phyloP scores from a whole-genome alignment of 192 early-diverging fungal species.

The Dispira simplex region DNA sequence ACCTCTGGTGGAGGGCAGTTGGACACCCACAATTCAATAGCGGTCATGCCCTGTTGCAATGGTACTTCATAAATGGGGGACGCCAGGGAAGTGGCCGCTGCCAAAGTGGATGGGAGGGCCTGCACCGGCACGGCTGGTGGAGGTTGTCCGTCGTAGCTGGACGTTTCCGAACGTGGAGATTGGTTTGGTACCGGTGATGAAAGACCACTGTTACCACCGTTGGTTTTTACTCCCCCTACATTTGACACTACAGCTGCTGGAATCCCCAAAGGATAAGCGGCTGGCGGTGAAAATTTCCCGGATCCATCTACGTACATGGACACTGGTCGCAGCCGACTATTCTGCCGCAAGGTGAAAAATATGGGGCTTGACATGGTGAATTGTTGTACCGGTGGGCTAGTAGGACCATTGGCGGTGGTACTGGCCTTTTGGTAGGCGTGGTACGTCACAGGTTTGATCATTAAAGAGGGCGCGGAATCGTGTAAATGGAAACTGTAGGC shows the following conservation, averaged over 20 bases:
- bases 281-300: background rate
- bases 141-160: background rate
- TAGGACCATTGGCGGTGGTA: background rate
- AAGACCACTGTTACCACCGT: background rate
- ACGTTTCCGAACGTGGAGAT: background rate
- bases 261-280: conserved; percentile 2
- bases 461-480: background rate
- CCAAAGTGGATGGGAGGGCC: background rate
- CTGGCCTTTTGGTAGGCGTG: conserved; percentile 2
- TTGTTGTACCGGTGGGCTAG: background rate
- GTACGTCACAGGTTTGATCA: conserved; percentile 10
- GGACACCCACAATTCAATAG: conserved; percentile 4
- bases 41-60: background rate
- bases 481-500: conserved; percentile 9
- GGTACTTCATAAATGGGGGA: conserved; percentile 8
- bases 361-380: background rate
- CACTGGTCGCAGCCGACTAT: background rate
- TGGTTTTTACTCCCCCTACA: background rate
- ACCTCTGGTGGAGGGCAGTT: background rate
- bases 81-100: background rate
- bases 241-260: background rate
- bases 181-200: background rate
- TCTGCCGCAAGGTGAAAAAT: conserved; percentile 3
- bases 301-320: background rate
- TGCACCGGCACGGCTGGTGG: conserved; percentile 3